These are phyloP conservation scores for Aureobasidium sp. DNA, from an alignment of 2,329 filamentous ascomycete species.

Conservation along the genomic window DNA sequence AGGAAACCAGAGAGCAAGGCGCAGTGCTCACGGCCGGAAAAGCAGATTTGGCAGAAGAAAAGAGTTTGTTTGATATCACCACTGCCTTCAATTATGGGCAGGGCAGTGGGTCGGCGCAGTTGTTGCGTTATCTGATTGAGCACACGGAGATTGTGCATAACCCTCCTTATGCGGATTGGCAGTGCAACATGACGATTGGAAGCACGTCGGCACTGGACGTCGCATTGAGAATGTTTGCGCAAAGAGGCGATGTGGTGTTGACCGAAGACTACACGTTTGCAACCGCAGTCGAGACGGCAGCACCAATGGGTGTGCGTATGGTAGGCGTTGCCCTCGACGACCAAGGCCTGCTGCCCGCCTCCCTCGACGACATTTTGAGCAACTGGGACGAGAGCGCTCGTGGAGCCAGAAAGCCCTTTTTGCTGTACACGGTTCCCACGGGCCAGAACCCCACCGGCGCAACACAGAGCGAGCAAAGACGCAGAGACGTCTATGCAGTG, in stretches of 20 bases:
- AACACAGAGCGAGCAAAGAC: slow-evolving; percentile 62
- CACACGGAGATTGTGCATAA: slow-evolving; percentile 87
- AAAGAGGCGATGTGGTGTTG: slow-evolving; percentile 68
- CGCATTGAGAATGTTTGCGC: slow-evolving; percentile 72
- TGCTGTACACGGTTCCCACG: slow-evolving; percentile 67
- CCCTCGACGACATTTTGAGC: slow-evolving; percentile 55
- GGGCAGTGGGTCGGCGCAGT: slow-evolving; percentile 74
- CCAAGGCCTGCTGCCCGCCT: slow-evolving; percentile 56
- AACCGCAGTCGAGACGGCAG: slow-evolving; percentile 61
- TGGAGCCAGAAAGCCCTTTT: slow-evolving; percentile 56
- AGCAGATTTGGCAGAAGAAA: slow-evolving; percentile 66
- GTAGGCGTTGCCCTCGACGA: slow-evolving; percentile 59
- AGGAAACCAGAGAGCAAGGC: slow-evolving; percentile 56
- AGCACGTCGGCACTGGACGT: slow-evolving; percentile 83
- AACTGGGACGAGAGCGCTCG: slow-evolving; percentile 56
- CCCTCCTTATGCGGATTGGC: slow-evolving; percentile 88
- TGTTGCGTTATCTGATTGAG: slow-evolving; percentile 86
- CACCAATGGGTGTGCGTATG: slow-evolving; percentile 55
- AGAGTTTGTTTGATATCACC: slow-evolving; percentile 64
- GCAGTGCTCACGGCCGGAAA: slow-evolving; percentile 65
- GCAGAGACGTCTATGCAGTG: slow-evolving; percentile 67
- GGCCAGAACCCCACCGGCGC: slow-evolving; percentile 90
- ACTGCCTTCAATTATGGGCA: slow-evolving; percentile 93
- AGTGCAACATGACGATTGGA: slow-evolving; percentile 73
- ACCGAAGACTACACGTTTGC: slow-evolving; percentile 91